These are phyloP conservation scores for Lepraria neglecta DNA, from an alignment of 495 filamentous ascomycete species.

Conservation along the genomic window DNA sequence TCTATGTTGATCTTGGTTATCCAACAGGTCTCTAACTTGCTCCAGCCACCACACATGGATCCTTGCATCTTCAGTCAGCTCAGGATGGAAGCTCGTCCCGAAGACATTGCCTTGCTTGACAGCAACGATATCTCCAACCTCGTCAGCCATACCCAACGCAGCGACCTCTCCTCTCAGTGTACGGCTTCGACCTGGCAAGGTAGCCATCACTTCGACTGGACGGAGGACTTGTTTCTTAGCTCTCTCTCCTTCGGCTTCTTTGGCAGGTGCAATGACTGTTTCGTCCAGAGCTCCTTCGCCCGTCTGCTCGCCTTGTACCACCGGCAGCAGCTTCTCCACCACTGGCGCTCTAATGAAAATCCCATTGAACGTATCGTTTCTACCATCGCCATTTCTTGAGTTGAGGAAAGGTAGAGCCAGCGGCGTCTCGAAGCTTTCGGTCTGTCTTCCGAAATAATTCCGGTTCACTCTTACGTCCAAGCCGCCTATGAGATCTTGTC, in stretches of 20 bases:
- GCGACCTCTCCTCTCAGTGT: constrained; percentile 37
- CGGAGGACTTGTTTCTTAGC: constrained; percentile 40
- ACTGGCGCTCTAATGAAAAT: constrained; percentile 95
- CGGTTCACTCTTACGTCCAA: constrained; percentile 84
- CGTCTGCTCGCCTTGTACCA: constrained; percentile 45
- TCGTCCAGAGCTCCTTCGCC: constrained; percentile 47
- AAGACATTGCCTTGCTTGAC: constrained; percentile 91
- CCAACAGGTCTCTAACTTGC: constrained; percentile 47
- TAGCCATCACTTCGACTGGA: constrained; percentile 46
- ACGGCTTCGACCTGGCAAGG: constrained; percentile 43
- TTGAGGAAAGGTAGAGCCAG: constrained; percentile 68
- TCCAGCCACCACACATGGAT: constrained; percentile 94
- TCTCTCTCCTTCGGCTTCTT: constrained; percentile 40
- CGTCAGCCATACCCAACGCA: constrained; percentile 38
- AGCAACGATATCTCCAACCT: constrained; percentile 78
- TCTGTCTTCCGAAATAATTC: constrained; percentile 94
- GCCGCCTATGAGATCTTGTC: constrained; percentile 89
- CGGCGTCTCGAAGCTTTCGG: constrained; percentile 82
- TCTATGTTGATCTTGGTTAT: background rate
- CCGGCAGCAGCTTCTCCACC: constrained; percentile 72
- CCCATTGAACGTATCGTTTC: constrained; percentile 55
- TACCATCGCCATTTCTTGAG: constrained; percentile 28
- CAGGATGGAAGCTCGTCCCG: constrained; percentile 94
- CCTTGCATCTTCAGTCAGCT: constrained; percentile 79
- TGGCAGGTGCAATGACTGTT: constrained; percentile 63